phyloP scores from a whole-genome alignment of 306 rosid species.

The Oxytropis ochrocephala region DNA sequence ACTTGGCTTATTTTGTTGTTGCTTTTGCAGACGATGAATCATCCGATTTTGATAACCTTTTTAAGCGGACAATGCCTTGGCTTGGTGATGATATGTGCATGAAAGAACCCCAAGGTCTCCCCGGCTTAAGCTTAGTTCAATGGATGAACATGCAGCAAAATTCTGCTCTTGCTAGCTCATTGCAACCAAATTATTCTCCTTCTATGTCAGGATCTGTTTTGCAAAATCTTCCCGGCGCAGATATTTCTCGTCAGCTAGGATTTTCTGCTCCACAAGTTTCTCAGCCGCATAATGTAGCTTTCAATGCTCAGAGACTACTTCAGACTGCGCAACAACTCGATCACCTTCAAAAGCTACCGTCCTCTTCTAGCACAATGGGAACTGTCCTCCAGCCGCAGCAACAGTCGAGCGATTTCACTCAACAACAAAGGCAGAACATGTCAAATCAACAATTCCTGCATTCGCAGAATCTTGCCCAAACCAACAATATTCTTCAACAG shows the following conservation, averaged over 20 bases:
- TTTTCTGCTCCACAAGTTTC: constrained; percentile 53
- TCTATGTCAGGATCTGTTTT: constrained; percentile 55
- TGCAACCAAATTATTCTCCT: constrained; percentile 65
- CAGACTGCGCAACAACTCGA: constrained; percentile 74
- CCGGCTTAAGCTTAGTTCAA: constrained; percentile 85
- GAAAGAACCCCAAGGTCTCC: constrained; percentile 75
- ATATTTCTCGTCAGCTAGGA: constrained; percentile 69
- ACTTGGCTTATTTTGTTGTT: background rate
- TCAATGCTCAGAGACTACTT: constrained; percentile 54
- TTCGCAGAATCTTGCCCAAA: constrained; percentile 56
- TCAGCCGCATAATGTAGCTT: constrained; percentile 56
- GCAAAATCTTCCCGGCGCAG: constrained; percentile 63
- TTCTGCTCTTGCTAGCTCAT: constrained; percentile 53
- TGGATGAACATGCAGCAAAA: constrained; percentile 98
- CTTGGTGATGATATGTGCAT: constrained; percentile 72
- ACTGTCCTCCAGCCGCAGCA: constrained; percentile 48
- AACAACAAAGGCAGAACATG: constrained; percentile 45
- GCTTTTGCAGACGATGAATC: constrained; percentile 66
- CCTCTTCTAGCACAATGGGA: constrained; percentile 45
- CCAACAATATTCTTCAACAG: constrained; percentile 42
- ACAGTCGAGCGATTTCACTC: constrained; percentile 53
- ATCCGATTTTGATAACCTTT: constrained; percentile 55
- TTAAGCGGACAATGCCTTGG: constrained; percentile 88
- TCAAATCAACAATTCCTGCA: constrained; percentile 66
- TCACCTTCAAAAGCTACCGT: constrained; percentile 55